Conservation (phyloP, 2,329 filamentous ascomycete species). For the Epichloe hybrida region DNA sequence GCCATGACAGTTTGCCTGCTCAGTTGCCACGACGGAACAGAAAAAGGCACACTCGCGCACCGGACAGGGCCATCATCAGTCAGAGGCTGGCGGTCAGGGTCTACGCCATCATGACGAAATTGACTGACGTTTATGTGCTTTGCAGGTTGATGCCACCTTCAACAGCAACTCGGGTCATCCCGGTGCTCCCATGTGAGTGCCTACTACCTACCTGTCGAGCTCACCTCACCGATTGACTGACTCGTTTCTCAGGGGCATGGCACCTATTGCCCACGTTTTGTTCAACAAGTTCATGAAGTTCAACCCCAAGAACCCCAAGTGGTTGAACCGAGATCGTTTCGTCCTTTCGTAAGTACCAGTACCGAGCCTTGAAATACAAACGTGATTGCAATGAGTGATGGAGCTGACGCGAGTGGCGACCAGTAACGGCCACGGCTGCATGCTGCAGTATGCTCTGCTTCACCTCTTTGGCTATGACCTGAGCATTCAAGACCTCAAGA, state of each 20-base stretch:
- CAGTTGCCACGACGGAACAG: neutral
- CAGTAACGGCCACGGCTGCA: constrained; percentile 97
- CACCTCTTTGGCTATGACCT: constrained; percentile 89
- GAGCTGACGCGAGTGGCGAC: constrained; percentile 3
- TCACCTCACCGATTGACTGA: constrained; percentile 16
- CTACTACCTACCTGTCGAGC: neutral
- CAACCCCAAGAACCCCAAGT: constrained; percentile 98
- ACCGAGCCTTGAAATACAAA: neutral
- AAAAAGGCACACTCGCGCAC: neutral
- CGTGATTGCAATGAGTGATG: neutral
- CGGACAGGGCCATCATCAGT: neutral
- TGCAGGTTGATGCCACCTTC: constrained; percentile 90
- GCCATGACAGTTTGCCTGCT: constrained; percentile 12
- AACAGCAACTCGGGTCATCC: constrained; percentile 96
- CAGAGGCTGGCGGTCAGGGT: constrained; percentile 1
- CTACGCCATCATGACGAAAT: neutral
- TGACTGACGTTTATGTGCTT: neutral
- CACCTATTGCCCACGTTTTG: constrained; percentile 88
- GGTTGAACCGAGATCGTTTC: constrained; percentile 96
- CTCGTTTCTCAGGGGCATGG: constrained; percentile 51
- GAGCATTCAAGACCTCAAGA: constrained; percentile 83
- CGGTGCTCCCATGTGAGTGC: constrained; percentile 79
- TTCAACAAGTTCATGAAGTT: constrained; percentile 99
- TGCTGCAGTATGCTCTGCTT: constrained; percentile 97
- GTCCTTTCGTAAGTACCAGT: constrained; percentile 77